Evolutionary conservation across 306 rosid species (phyloP).

Genomic region (Ziziphus jujuba): DNA sequence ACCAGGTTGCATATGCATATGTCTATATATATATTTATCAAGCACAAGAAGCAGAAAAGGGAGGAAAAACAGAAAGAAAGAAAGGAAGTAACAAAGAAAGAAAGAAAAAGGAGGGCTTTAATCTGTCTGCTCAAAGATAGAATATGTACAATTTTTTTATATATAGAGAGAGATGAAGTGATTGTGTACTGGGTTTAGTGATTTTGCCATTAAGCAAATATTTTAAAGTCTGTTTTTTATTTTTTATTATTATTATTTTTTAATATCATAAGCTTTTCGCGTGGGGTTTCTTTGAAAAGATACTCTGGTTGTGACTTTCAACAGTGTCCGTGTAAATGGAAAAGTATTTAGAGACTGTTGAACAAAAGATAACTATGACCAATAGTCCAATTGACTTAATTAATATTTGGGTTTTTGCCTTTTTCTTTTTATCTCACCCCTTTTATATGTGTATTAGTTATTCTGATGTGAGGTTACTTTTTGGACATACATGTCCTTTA

Average conservation of each 20-base stretch:
- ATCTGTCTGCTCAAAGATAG: not conserved
- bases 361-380: slow-evolving; percentile 34
- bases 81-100: too few species aligned
- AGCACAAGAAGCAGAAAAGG: too few species aligned
- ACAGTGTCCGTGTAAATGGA: not conserved
- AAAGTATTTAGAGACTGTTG: slow-evolving; percentile 20
- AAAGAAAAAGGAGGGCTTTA: too few species aligned
- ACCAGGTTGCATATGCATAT: not conserved
- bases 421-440: not conserved
- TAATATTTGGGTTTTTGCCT: slow-evolving; percentile 8
- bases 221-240: too few species aligned
- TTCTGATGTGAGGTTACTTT: slow-evolving; percentile 5
- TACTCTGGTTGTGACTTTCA: slow-evolving; percentile 34
- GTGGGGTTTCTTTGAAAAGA: slow-evolving; percentile 39
- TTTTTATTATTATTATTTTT: too few species aligned
- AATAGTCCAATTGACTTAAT: slow-evolving; percentile 12
- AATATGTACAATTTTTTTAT: too few species aligned
- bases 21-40: not conserved
- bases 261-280: slow-evolving; percentile 19
- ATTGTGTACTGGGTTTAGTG: not conserved
- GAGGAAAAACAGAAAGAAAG: not conserved
- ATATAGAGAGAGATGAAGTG: slow-evolving; percentile 4
- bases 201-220: too few species aligned
- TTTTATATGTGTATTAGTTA: slow-evolving; percentile 13
- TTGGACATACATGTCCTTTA: slow-evolving; percentile 28